Evolutionary conservation across 768 basidiomycete genomes (phyloP).

Genomic region (Lactifluus rugatus): DNA sequence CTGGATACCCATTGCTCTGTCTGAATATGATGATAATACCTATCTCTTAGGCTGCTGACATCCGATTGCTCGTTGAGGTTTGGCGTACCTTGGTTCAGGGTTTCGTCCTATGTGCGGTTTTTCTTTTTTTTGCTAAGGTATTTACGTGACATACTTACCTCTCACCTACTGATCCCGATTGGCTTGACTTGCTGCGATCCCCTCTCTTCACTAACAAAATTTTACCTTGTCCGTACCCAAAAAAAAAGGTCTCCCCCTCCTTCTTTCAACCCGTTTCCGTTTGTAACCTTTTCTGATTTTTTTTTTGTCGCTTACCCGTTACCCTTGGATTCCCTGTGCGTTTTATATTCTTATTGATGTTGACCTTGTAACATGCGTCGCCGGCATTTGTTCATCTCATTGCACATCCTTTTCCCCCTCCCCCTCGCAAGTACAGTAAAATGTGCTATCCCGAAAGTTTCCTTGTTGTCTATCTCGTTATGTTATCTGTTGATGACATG

Average conservation of each 20-base stretch:
- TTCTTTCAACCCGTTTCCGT: neutral
- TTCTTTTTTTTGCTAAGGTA: neutral
- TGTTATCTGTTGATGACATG: neutral
- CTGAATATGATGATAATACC: conserved; percentile 5
- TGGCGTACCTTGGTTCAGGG: neutral
- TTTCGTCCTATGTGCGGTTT: neutral
- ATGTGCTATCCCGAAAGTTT: neutral
- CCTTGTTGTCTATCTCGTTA: neutral
- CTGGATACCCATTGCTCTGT: neutral
- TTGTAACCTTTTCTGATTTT: neutral
- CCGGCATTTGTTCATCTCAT: neutral
- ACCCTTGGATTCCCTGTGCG: conserved; percentile 5
- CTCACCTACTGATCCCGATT: neutral
- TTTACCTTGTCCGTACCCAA: neutral
- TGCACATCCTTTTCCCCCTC: neutral
- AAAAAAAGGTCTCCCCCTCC: neutral
- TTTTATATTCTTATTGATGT: conserved; percentile 17
- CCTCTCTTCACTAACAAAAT: neutral
- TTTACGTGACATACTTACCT: neutral
- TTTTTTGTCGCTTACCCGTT: neutral
- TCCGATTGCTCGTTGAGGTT: conserved; percentile 5
- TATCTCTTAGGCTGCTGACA: neutral
- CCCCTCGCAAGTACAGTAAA: neutral
- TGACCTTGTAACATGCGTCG: conserved; percentile 12
- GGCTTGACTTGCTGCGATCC: neutral